These are phyloP conservation scores for Penicillium dipodomyicola DNA, from an alignment of 495 filamentous ascomycete genomes.

Conservation along the genomic window DNA sequence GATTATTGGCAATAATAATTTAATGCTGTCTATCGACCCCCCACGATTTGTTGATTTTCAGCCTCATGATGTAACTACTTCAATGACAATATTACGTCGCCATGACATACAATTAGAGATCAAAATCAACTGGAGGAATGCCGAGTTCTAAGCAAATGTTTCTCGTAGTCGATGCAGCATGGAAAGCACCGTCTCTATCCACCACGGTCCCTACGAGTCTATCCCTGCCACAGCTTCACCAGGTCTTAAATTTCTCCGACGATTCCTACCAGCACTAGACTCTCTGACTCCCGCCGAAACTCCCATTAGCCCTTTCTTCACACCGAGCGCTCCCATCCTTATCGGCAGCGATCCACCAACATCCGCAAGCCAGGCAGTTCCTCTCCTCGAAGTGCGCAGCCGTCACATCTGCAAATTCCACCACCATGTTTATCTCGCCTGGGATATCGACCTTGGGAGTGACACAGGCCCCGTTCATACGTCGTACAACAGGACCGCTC, in stretches of 20 bases:
- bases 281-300: conserved; percentile 11
- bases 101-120: conserved; percentile 1
- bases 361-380: conserved; percentile 7
- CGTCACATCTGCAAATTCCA: conserved; percentile 18
- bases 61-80: conserved; percentile 11
- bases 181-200: conserved; percentile 12
- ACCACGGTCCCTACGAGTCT: conserved; percentile 22
- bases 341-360: conserved; percentile 21
- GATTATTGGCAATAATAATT: not conserved
- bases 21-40: not conserved
- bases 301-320: conserved; percentile 18
- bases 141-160: not conserved
- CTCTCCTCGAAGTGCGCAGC: conserved; percentile 22
- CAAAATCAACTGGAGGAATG: not conserved
- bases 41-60: not conserved
- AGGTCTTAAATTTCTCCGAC: conserved; percentile 23
- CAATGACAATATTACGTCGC: conserved; percentile 1
- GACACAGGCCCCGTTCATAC: not conserved
- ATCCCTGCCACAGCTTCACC: conserved; percentile 19
- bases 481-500: not conserved
- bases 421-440: conserved; percentile 23
- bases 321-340: conserved; percentile 18
- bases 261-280: conserved; percentile 25
- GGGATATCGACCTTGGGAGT: conserved; percentile 24
- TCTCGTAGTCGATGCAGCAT: conserved; percentile 2